Percentiles rank a stretch among this genome's conserved stretches.
Conservation (phyloP, 192 early-diverging fungal species). For the Gamsiella multidivaricata region DNA sequence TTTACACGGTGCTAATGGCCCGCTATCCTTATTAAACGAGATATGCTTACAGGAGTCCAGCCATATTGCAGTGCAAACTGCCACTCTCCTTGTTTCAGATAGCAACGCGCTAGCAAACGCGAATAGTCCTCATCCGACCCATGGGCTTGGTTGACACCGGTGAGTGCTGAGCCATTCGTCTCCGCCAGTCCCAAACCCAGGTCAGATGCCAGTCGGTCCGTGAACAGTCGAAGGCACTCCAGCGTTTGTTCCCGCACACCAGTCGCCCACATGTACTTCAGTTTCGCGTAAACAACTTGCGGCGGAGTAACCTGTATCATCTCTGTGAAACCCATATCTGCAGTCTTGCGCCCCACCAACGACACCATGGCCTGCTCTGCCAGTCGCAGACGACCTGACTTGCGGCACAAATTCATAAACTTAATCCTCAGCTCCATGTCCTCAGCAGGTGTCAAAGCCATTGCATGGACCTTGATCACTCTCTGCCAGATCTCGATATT, state of each 20-base stretch:
- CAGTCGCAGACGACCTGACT: conserved; percentile 81
- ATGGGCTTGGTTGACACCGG: conserved; percentile 8
- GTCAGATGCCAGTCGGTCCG: conserved; percentile 75
- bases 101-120: conserved; percentile 79
- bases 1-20: too few relatives aligned
- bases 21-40: too few relatives aligned
- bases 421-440: conserved; percentile 97
- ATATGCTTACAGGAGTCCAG: conserved; percentile 45
- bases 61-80: conserved; percentile 67
- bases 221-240: conserved; percentile 82
- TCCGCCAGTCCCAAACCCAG: conserved; percentile 33
- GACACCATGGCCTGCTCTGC: conserved; percentile 80
- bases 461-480: conserved; percentile 84
- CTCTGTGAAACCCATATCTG: conserved; percentile 22
- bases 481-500: conserved; percentile 97
- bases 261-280: conserved; percentile 91
- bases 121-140: conserved; percentile 39
- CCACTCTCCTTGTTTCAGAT: conserved; percentile 97
- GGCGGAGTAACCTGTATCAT: conserved; percentile 57
- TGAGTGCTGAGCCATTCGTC: conserved; percentile 25
- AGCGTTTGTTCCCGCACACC: conserved; percentile 75
- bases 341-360: conserved; percentile 53
- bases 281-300: conserved; percentile 87
- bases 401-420: conserved; percentile 94
- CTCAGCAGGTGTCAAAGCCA: conserved; percentile 90